Evolutionary conservation across 306 rosid species (phyloP), one percentile per base, ranked within the genome.

Genomic region (Prunus padus): DNA sequence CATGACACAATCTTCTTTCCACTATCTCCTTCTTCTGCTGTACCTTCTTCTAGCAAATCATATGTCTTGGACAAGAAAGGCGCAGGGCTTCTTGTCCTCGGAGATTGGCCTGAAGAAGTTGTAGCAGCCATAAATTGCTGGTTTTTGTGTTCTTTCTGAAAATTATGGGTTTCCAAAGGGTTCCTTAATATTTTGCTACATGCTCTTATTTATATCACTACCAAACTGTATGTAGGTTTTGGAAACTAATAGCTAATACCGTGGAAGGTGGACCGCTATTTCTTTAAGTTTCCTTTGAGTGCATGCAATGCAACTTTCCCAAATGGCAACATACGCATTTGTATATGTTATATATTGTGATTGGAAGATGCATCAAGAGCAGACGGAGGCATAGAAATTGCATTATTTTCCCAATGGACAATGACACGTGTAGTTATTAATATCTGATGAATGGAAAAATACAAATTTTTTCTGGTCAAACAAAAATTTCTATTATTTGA

Each of bases 31-130:
- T 23, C 73, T 1, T 19, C 77, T 4, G 6, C 63, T 7, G 69
- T 86, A 11, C 80, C 83, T 84, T 87, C 90, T 79, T 88, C 94
- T 68, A 93, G 74, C 83, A 93, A 80, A 59, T 90, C 86, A 40
- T 82, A 93, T 0, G 98, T 93, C 83, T 93, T 93, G 23, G 88
- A 70, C 31, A 93, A 30, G 72, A 93, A 93, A 0, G 98, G 98
- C 19, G 98, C 86, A 1, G 90, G 92, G 56, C 85, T 77, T 75
- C 84, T 79, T 16, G 88, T 42, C 85, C 77, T 84, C 12, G 82
- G 80, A 46, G 88, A 73, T 76, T 80, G 82, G 9, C 84, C 68
- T 14, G 33, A 31, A 4, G 42, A 11, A 47, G 52, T 47, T 11
- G 65, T 23, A 30, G 45, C 64, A 28, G 76, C 80, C 88, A 82